Conservation (phyloP, 2,329 filamentous ascomycete species). For the Metarhizium robertsii region DNA sequence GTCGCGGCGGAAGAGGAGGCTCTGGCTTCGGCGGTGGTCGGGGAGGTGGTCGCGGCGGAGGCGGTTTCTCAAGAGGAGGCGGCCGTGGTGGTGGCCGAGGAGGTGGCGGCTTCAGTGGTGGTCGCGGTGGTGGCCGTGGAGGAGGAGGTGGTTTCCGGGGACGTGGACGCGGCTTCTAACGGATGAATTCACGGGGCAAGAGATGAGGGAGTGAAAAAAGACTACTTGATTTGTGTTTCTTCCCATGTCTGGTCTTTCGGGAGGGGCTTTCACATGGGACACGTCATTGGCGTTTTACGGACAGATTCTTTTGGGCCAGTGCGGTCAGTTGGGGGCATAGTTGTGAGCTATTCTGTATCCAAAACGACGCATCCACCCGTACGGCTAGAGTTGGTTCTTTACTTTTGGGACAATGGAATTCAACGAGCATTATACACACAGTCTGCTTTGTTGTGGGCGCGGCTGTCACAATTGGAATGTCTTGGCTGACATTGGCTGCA, state of each 20-base stretch:
- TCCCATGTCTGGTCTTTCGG: slow-evolving; percentile 4
- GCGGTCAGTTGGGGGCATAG: slow-evolving; percentile 1
- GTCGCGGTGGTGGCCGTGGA: slow-evolving; percentile 12
- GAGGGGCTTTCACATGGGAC: neutral
- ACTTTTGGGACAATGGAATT: slow-evolving; percentile 5
- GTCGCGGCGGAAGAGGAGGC: slow-evolving; percentile 21
- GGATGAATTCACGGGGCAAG: slow-evolving; percentile 1
- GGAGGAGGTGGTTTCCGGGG: slow-evolving; percentile 18
- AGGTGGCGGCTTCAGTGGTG: slow-evolving; percentile 10
- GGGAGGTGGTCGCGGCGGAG: slow-evolving; percentile 27
- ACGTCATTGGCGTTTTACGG: slow-evolving; percentile 5
- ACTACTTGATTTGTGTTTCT: neutral
- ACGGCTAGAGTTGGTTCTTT: neutral
- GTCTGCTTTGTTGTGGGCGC: neutral
- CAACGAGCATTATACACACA: neutral
- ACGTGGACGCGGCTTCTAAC: slow-evolving; percentile 23
- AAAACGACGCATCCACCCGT: slow-evolving; percentile 1
- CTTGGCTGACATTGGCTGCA: no score
- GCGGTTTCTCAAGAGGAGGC: slow-evolving; percentile 23
- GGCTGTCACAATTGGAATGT: no score
- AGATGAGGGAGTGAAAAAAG: neutral
- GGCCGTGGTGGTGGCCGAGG: slow-evolving; percentile 12
- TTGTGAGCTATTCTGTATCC: neutral
- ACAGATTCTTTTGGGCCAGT: slow-evolving; percentile 4
- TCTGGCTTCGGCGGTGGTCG: slow-evolving; percentile 25